phyloP scores from a whole-genome alignment of 2,329 filamentous ascomycete species.

The Gaeumannomyces tritici region DNA sequence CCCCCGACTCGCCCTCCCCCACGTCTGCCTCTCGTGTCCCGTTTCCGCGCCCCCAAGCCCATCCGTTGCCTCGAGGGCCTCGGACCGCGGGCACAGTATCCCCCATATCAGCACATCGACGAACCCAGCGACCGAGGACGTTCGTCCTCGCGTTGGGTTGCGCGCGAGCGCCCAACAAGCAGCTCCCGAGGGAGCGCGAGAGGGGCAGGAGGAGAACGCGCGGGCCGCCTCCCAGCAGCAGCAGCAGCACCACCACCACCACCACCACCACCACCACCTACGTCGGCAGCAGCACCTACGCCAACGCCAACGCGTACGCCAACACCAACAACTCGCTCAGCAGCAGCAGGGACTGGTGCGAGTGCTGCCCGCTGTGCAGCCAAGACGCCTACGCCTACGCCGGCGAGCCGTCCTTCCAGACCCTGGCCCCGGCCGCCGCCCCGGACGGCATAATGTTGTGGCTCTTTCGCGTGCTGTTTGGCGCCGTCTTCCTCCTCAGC shows the following conservation, averaged over 20 bases:
- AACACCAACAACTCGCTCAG: too few species aligned
- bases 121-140: not conserved
- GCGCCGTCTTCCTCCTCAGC: slow-evolving; percentile 77
- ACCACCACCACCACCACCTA: not conserved
- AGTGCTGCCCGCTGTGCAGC: not conserved
- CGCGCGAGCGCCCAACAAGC: not conserved
- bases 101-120: not conserved
- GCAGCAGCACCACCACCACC: not conserved
- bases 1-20: not conserved
- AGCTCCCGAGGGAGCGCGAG: not conserved
- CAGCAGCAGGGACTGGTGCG: not conserved
- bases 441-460: slow-evolving; percentile 52
- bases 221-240: not conserved
- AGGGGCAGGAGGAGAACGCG: not conserved
- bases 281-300: too few species aligned
- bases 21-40: too few species aligned
- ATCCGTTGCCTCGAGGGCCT: not conserved
- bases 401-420: not conserved
- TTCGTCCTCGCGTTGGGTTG: not conserved
- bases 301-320: not conserved
- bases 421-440: not conserved
- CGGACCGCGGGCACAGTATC: not conserved
- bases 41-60: not conserved
- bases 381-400: not conserved
- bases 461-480: slow-evolving; percentile 71